Conservation (phyloP, 1,139 yeast genomes). For the Scheffersomyces stambukii region DNA sequence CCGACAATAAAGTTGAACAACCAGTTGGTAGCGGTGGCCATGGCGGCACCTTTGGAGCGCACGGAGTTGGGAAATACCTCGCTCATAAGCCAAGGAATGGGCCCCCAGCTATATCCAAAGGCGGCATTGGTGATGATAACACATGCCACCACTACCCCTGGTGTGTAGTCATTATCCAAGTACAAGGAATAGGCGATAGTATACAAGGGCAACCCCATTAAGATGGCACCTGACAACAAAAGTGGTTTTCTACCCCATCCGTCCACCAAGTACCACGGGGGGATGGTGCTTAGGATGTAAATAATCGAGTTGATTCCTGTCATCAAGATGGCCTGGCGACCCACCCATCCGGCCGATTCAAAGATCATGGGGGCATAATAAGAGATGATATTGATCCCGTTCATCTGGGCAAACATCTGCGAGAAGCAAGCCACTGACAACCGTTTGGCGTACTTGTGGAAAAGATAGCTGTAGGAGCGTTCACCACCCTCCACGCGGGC, state of each 20-base stretch:
- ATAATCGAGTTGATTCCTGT: constrained; percentile 84
- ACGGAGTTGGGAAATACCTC: constrained; percentile 85
- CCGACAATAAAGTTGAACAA: constrained; percentile 91
- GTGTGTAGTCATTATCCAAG: constrained; percentile 57
- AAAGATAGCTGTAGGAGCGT: constrained; percentile 64
- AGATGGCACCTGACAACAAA: constrained; percentile 67
- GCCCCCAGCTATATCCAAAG: constrained; percentile 91
- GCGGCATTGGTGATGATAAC: constrained; percentile 80
- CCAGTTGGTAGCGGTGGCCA: constrained; percentile 93
- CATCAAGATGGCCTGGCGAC: constrained; percentile 83
- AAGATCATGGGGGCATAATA: constrained; percentile 93
- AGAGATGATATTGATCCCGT: constrained; percentile 89
- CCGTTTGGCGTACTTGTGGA: constrained; percentile 59
- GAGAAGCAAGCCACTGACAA: constrained; percentile 89
- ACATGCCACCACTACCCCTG: constrained; percentile 66
- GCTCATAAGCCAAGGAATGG: constrained; percentile 91
- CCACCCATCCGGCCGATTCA: constrained; percentile 94
- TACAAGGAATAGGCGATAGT: constrained; percentile 65
- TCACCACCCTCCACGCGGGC: constrained; percentile 70
- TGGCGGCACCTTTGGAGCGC: constrained; percentile 89
- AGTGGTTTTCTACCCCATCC: constrained; percentile 88
- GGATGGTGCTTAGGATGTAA: constrained; percentile 71
- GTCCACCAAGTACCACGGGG: constrained; percentile 91
- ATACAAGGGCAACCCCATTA: constrained; percentile 72
- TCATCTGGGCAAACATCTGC: constrained; percentile 86